Conservation (phyloP, 805 yeast genomes). For the Scheffersomyces spartinae region DNA sequence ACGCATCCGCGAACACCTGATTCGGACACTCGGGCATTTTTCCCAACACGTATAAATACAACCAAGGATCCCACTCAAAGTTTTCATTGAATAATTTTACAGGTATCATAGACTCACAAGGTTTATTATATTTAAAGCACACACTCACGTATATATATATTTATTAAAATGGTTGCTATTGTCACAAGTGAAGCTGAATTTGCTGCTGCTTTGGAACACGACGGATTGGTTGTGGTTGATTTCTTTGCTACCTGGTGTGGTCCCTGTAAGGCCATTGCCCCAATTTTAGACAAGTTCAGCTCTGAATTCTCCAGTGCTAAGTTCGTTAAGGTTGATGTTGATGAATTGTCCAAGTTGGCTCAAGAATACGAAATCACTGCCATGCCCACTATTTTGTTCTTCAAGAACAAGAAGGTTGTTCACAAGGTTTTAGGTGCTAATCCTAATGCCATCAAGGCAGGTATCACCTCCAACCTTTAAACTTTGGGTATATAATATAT, state of each 20-base stretch:
- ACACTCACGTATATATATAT: slow-evolving; percentile 1
- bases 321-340: slow-evolving; percentile 90
- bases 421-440: slow-evolving; percentile 83
- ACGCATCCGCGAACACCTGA: no score
- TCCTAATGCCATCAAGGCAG: slow-evolving; percentile 71
- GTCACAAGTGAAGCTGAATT: slow-evolving; percentile 41
- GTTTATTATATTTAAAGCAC: no score
- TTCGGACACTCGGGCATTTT: no score
- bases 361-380: slow-evolving; percentile 46
- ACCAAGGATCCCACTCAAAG: no score
- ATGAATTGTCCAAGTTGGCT: slow-evolving; percentile 67
- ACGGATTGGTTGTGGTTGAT: slow-evolving; percentile 82
- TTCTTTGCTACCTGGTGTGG: slow-evolving; percentile 99
- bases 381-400: slow-evolving; percentile 58
- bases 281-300: slow-evolving; percentile 76
- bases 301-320: slow-evolving; percentile 52
- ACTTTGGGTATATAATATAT: no score
- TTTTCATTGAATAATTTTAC: no score
- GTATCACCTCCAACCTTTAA: slow-evolving; percentile 42
- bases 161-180: slow-evolving; percentile 25
- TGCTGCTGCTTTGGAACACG: slow-evolving; percentile 46
- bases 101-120: no score
- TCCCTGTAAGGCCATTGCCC: slow-evolving; percentile 97
- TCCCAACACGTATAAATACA: no score
- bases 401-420: slow-evolving; percentile 74